These are phyloP conservation scores for Stephanodiscus minutulus DNA, from an alignment of 108 stramenopile species.

Conservation along the genomic window DNA sequence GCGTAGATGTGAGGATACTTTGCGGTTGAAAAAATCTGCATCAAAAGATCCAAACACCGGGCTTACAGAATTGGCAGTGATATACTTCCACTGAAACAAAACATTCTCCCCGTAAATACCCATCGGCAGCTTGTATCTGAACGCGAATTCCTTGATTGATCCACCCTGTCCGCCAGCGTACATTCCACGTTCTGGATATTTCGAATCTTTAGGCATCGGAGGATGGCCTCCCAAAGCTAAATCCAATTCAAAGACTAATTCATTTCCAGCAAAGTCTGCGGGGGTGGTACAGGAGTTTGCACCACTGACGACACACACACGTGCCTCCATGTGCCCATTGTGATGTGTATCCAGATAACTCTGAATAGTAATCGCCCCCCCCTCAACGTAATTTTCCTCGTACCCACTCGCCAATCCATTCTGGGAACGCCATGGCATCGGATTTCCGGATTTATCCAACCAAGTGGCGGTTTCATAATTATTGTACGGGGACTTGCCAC, in stretches of 20 bases:
- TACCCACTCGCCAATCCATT: too few species aligned
- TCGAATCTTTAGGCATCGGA: slow-evolving; percentile 23
- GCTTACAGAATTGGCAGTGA: slow-evolving; percentile 48
- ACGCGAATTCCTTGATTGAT: slow-evolving; percentile 26
- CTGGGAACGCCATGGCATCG: slow-evolving; percentile 38
- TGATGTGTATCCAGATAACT: slow-evolving; percentile 29
- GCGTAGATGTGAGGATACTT: slow-evolving; percentile 10
- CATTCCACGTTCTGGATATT: slow-evolving; percentile 46
- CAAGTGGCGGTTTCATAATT: slow-evolving; percentile 14
- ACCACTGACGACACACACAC: slow-evolving; percentile 8
- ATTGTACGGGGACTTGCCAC: slow-evolving; percentile 2
- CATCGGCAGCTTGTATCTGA: slow-evolving; percentile 42
- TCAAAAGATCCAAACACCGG: slow-evolving; percentile 5
- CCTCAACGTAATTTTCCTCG: slow-evolving; percentile 22
- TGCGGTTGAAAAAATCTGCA: slow-evolving; percentile 14
- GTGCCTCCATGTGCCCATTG: slow-evolving; percentile 44
- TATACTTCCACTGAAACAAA: slow-evolving; percentile 57
- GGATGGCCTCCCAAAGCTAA: slow-evolving; percentile 17
- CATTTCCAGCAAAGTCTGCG: slow-evolving; percentile 36
- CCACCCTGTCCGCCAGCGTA: slow-evolving; percentile 50
- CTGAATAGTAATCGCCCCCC: slow-evolving; percentile 13
- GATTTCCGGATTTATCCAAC: slow-evolving; percentile 20
- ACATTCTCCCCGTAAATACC: slow-evolving; percentile 53
- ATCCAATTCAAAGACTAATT: slow-evolving; percentile 48
- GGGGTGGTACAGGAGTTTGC: slow-evolving; percentile 9